These are phyloP conservation scores for Astrephomene gubernaculifera DNA, from an alignment of 139 green algal genomes.

Conservation along the genomic window DNA sequence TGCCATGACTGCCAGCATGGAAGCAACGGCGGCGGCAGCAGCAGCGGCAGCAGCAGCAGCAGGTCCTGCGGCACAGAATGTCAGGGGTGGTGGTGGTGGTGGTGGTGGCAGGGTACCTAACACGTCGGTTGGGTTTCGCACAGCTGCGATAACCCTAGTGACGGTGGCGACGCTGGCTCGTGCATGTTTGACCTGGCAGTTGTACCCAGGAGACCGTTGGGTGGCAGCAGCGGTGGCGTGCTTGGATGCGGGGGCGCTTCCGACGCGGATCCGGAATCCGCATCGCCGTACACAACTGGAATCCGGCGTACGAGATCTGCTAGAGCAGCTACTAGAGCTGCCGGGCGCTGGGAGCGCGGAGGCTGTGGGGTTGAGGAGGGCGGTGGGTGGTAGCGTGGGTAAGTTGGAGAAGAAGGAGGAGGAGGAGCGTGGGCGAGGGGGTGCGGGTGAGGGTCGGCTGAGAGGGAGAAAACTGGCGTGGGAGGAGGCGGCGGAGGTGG, in stretches of 20 bases:
- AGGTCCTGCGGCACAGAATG: not conserved
- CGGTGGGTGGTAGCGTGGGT: too few species aligned
- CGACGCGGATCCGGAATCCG: not conserved
- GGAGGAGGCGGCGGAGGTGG: not conserved
- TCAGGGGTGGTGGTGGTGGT: not conserved
- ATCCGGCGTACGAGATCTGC: not conserved
- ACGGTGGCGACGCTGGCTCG: slow-evolving; percentile 7
- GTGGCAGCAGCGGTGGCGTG: not conserved
- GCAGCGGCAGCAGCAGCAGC: not conserved
- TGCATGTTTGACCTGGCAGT: slow-evolving; percentile 1
- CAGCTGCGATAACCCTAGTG: slow-evolving; percentile 1
- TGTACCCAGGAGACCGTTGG: slow-evolving; percentile 3
- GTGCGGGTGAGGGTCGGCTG: too few species aligned
- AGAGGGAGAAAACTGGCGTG: too few species aligned
- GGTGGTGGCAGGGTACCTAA: not conserved
- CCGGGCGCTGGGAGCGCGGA: too few species aligned
- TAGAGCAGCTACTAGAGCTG: not conserved
- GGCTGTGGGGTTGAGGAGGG: too few species aligned
- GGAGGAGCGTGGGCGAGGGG: too few species aligned
- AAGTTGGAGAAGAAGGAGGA: too few species aligned
- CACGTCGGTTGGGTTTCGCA: not conserved
- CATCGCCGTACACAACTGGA: not conserved
- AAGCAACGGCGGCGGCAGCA: not conserved
- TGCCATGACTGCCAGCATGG: not conserved
- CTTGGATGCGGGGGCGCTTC: not conserved